These are phyloP conservation scores for Cymbopogon flexuosus DNA, from an alignment of 202 grass and related monocot species.

Conservation along the genomic window DNA sequence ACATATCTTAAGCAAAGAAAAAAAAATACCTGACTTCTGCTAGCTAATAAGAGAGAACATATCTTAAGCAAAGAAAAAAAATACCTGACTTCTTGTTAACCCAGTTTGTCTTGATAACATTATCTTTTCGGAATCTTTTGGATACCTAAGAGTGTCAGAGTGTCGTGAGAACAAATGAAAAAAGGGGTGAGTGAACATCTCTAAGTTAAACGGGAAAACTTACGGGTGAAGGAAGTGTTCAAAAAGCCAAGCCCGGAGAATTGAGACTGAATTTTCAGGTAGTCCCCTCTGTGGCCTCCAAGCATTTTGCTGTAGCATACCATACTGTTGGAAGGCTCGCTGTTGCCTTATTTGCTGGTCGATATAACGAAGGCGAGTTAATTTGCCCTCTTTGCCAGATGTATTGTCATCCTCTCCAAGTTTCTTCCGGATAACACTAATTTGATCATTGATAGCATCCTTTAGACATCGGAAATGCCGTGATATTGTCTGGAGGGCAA, in stretches of 20 bases:
- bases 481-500: conserved; percentile 95
- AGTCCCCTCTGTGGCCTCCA: conserved; percentile 98
- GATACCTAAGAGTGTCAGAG: conserved; percentile 55
- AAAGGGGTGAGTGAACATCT: conserved; percentile 2
- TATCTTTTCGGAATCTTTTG: conserved; percentile 95
- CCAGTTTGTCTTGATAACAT: conserved; percentile 95
- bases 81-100: conserved; percentile 90
- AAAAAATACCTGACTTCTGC: conserved; percentile 73
- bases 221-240: conserved; percentile 99
- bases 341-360: conserved; percentile 95
- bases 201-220: conserved; percentile 17
- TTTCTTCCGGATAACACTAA: conserved; percentile 64
- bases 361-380: conserved; percentile 88
- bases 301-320: conserved; percentile 89
- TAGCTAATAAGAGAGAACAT: neutral
- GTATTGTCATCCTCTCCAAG: conserved; percentile 73
- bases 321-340: conserved; percentile 82
- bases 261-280: conserved; percentile 89
- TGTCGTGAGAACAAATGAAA: conserved; percentile 19
- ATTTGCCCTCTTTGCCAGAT: conserved; percentile 54
- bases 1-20: neutral
- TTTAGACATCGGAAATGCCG: conserved; percentile 86
- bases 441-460: conserved; percentile 85
- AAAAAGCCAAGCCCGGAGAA: conserved; percentile 97
- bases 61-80: conserved; percentile 3